Conservation (phyloP, 257 asterid genomes). For the Forsythia viridissima region DNA sequence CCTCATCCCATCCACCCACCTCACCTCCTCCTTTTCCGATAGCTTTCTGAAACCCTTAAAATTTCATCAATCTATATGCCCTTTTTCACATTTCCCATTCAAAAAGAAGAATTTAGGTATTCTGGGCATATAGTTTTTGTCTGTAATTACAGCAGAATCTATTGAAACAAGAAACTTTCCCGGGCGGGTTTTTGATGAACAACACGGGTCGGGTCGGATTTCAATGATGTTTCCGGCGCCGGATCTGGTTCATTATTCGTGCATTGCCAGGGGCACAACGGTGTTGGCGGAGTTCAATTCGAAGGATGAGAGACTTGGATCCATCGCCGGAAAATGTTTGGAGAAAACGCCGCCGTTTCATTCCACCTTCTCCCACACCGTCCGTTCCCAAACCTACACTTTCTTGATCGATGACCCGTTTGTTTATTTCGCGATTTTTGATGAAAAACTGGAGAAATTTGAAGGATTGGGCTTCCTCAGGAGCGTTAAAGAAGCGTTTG, state of each 20-base stretch:
- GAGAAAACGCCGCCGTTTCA: constrained; percentile 68
- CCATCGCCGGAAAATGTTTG: constrained; percentile 70
- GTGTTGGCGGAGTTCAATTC: constrained; percentile 82
- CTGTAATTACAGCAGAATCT: neutral
- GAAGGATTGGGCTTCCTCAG: constrained; percentile 38
- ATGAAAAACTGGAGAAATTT: constrained; percentile 35
- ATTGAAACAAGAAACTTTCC: neutral
- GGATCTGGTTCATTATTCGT: constrained; percentile 61
- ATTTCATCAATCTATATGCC: neutral
- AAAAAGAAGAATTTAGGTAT: neutral
- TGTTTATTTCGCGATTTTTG: constrained; percentile 43
- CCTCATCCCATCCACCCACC: no score
- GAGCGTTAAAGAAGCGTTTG: constrained; percentile 36
- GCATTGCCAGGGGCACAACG: constrained; percentile 66
- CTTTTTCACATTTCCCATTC: neutral
- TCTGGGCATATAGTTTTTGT: neutral
- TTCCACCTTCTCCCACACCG: constrained; percentile 71
- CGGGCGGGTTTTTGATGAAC: constrained; percentile 1
- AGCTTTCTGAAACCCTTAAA: constrained; percentile 35
- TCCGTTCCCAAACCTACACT: constrained; percentile 60
- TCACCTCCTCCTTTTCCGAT: constrained; percentile 37
- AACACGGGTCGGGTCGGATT: constrained; percentile 11
- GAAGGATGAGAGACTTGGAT: constrained; percentile 68
- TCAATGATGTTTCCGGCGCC: constrained; percentile 57
- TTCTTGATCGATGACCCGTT: constrained; percentile 57